Base-by-base conservation (phyloP, 139 green algal genomes). In the Chlamydomonas sphaeroides region DNA sequence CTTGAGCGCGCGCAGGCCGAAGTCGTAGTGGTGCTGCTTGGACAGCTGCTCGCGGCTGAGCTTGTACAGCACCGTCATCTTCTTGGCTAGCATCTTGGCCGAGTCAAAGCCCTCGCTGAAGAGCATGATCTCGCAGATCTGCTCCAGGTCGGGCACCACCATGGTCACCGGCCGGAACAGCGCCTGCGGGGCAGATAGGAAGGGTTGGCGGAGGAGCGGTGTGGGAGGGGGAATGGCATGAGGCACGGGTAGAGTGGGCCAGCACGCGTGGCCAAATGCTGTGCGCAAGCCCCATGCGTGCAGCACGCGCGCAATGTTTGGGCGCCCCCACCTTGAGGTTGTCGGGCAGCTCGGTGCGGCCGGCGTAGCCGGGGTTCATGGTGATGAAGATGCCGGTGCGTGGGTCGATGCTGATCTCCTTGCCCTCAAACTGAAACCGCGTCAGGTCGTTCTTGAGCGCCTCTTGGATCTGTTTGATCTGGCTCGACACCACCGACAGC, bases 1-100 rank as follows among this genome's bases (percentile, higher is more conserved):
- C 77, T 96, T 96, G 63, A 97, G 89, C 33, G 93, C 93, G 41
- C 94, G 87, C 75, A 97, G 87, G 39, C 94, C 94, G 85, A 97
- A 97, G 88, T 97, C 94, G 79, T 97, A 97, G 78, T 97, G 94
- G 71, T 94, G 90, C 87, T 96, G 93, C 90, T 96, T 96, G 59
- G 89, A 94, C 45, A 97, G 90, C 92, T 97, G 94, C 89, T 96
- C 93, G 38, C 87, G 85, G 26, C 89, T 89, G 48, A 97, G 91
- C 88, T 94, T 94, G 89, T 97, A 97, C 86, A 97, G 90, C 87
- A 97, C 93, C 53, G 91, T 95, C 93, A 97, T 96, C 89, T 97
- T 97, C 90, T 96, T 96, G 42, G 94, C 93, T 33, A 97, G 87
- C 25, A 93, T 70, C 89, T 94, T 96, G 69, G 93, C 93, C 21